Evolutionary conservation across 176 grass and related monocot species (phyloP), one percentile per base, ranked within the genome.

Genomic region (Carex myosuroides): DNA sequence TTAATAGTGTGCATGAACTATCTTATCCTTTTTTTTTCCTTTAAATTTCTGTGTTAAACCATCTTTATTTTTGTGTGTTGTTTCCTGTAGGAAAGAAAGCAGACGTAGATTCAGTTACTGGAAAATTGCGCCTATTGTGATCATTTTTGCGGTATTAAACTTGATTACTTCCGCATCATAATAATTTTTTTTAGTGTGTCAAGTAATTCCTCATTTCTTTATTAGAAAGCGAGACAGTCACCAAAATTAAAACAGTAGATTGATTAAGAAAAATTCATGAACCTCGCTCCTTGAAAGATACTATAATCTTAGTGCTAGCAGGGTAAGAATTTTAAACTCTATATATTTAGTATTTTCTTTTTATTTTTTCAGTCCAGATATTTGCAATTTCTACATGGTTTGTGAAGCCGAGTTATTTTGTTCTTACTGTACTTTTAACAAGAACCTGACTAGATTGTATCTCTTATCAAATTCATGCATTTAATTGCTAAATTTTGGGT

Each of bases 31-130:
- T 33, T 17, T 39, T 37, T 16, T 18, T 3, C n/a, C 11, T 61
- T 50, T 26, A 65, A 63, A 33, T 77, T 48, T 24, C 20, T 74
- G 18, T 46, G 33, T n/a, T 67, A 17, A 44, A 44, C 8, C 26
- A 75, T 75, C 13, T 44, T 41, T 84, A 72, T 86, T 53, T 42
- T 26, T 63, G n/a, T 55, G 16, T 39, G 37, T 79, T 24, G 0
- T 55, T 65, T 81, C 61, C 81, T 55, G 62, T 83, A 91, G 89
- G 94, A 69, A 93, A 87, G 87, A 97, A 93, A 92, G 76, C 87
- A 57, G 94, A 93, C 70, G 88, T 93, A 44, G 87, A 97, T 91
- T 87, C 89, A 55, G 84, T 97, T 22, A 97, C 94, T 30, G 91
- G 91, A 56, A 97, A 87, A 67, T 39, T 97, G 64, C 79, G 72